These are phyloP conservation scores for Moniliophthora roreri DNA, from an alignment of 1,284 basidiomycete species.

Conservation along the genomic window DNA sequence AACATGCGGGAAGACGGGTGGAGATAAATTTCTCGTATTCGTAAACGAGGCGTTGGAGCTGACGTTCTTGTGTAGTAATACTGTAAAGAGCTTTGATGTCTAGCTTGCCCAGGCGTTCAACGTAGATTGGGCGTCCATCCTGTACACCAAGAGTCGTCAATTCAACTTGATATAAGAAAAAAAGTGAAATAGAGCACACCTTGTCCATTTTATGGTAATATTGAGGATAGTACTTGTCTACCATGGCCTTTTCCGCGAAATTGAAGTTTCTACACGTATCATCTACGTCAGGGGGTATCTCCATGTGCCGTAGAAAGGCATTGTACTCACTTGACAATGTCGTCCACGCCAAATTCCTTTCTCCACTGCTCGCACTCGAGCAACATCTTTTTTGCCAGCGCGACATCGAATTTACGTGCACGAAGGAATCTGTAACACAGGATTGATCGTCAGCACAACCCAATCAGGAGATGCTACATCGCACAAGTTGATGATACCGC, in stretches of 20 bases:
- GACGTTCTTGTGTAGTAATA: conserved; percentile 85
- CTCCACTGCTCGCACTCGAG: conserved; percentile 88
- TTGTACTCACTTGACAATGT: conserved; percentile 72
- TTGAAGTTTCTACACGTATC: conserved; percentile 76
- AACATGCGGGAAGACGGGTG: conserved; percentile 84
- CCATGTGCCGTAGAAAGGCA: conserved; percentile 3
- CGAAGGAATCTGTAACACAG: conserved; percentile 75
- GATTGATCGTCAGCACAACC: too few species aligned
- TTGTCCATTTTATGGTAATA: conserved; percentile 97
- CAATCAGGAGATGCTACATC: not conserved
- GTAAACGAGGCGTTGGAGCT: conserved; percentile 85
- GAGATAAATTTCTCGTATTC: conserved; percentile 93
- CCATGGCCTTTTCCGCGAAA: conserved; percentile 82
- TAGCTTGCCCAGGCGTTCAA: conserved; percentile 90
- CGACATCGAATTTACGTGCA: conserved; percentile 91
- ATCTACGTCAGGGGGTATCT: not conserved
- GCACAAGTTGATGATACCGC: too few species aligned
- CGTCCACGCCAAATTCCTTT: conserved; percentile 86
- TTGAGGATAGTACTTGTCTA: conserved; percentile 94
- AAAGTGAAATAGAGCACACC: conserved; percentile 38
- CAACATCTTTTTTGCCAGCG: conserved; percentile 85
- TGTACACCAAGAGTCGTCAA: conserved; percentile 29
- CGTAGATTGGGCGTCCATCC: conserved; percentile 96
- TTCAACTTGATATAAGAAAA: not conserved
- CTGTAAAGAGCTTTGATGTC: conserved; percentile 84